Conservation (phyloP, 202 grass and related monocot species). For the Alloteropsis angusta region DNA sequence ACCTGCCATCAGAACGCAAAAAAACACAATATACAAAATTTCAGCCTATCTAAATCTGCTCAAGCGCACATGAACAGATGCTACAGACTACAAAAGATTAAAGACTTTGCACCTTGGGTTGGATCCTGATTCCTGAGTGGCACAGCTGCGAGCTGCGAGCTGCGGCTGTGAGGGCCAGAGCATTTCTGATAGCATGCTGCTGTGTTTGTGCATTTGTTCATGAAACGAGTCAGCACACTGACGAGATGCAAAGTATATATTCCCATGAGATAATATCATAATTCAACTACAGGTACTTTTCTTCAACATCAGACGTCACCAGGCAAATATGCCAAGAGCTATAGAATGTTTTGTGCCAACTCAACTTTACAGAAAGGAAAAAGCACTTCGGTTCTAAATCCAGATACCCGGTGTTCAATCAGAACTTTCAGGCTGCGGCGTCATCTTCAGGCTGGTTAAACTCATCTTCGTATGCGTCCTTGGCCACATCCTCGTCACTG, state of each 20-base stretch:
- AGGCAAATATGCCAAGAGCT: neutral
- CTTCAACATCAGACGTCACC: neutral
- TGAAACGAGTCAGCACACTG: neutral
- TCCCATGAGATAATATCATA: neutral
- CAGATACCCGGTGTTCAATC: neutral
- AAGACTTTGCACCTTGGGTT: no score
- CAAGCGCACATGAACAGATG: no score
- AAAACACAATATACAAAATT: no score
- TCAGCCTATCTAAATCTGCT: no score
- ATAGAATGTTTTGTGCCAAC: neutral
- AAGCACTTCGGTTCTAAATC: neutral
- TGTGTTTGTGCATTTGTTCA: no score
- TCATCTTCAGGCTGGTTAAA: slow-evolving; percentile 15
- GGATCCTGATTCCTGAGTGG: no score
- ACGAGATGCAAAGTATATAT: neutral
- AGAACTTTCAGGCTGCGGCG: neutral
- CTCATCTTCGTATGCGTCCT: neutral
- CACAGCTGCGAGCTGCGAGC: no score
- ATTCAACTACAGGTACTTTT: neutral
- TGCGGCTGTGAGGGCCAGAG: no score
- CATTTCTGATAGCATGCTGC: no score
- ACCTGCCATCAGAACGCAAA: no score
- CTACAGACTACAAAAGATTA: no score
- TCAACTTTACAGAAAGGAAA: slow-evolving; percentile 4
- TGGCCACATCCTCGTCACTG: slow-evolving; percentile 1